These are phyloP conservation scores for Trichoderma brevicompactum DNA, from an alignment of 2,329 filamentous ascomycete species.

Conservation along the genomic window DNA sequence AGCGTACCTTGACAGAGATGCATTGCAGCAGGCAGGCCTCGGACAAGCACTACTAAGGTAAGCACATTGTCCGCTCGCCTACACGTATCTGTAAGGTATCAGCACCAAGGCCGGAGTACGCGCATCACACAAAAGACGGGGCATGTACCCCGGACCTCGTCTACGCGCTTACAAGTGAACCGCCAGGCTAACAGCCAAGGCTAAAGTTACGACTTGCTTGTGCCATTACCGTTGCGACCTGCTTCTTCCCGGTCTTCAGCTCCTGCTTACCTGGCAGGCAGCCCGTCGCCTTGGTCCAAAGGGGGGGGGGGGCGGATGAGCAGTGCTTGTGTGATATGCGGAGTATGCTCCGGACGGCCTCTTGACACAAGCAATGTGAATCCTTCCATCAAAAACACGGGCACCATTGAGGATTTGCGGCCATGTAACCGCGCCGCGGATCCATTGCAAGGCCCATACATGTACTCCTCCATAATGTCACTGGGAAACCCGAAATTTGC, in stretches of 20 bases:
- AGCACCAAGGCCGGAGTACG: not conserved
- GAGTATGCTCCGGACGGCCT: too few relatives aligned
- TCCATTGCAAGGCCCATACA: not conserved
- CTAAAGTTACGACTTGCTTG: not conserved
- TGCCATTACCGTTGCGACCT: too few relatives aligned
- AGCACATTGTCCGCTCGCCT: too few relatives aligned
- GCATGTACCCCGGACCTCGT: constrained; percentile 13
- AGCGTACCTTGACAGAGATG: too few relatives aligned
- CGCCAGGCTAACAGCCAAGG: not conserved
- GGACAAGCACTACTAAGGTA: too few relatives aligned
- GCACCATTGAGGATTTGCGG: not conserved
- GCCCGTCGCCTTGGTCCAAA: not conserved
- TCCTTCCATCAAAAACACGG: too few relatives aligned
- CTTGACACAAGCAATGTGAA: too few relatives aligned
- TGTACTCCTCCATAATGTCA: too few relatives aligned
- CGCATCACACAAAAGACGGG: not conserved
- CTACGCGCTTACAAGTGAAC: constrained; percentile 19
- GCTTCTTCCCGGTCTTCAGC: constrained; percentile 1
- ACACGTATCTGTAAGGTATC: not conserved
- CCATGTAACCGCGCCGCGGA: not conserved
- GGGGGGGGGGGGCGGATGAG: not conserved
- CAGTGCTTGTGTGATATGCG: not conserved
- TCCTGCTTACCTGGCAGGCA: not conserved
- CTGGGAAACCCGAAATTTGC: not conserved
- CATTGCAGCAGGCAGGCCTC: not conserved